These are phyloP conservation scores for Boletus bicolor DNA, from an alignment of 768 basidiomycete genomes.

Conservation along the genomic window DNA sequence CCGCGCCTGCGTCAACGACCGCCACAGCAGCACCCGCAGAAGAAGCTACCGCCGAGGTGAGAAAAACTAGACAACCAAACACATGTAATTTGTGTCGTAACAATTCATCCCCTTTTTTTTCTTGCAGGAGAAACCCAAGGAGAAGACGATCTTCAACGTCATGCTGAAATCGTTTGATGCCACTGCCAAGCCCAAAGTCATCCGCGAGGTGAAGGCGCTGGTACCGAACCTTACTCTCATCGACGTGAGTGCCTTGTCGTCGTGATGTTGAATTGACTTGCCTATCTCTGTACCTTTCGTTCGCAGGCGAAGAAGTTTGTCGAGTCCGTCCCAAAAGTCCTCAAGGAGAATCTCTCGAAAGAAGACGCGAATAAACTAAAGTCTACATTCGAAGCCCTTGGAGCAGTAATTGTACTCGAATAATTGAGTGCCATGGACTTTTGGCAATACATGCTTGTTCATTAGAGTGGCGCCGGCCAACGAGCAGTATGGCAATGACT, in stretches of 20 bases:
- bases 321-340: slow-evolving; percentile 85
- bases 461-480: slow-evolving; percentile 13
- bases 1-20: slow-evolving; percentile 48
- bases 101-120: neutral
- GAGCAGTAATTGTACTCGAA: slow-evolving; percentile 84
- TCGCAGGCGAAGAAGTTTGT: slow-evolving; percentile 97
- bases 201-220: slow-evolving; percentile 94
- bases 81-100: neutral
- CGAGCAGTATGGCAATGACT: slow-evolving; percentile 17
- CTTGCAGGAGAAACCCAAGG: slow-evolving; percentile 87
- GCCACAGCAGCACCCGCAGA: slow-evolving; percentile 50
- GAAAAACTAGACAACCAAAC: slow-evolving; percentile 17
- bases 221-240: slow-evolving; percentile 96
- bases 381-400: slow-evolving; percentile 83
- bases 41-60: slow-evolving; percentile 61
- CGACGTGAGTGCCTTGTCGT: slow-evolving; percentile 60
- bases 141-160: slow-evolving; percentile 97
- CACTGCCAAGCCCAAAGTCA: slow-evolving; percentile 90
- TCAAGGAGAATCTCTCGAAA: slow-evolving; percentile 94
- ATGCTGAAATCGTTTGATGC: slow-evolving; percentile 94
- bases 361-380: slow-evolving; percentile 98
- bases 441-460: slow-evolving; percentile 14
- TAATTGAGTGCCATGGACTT: slow-evolving; percentile 36
- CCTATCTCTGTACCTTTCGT: neutral
- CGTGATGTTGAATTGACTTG: neutral